These are phyloP conservation scores for Capsella rubella DNA, from an alignment of 441 rosid genomes.

Conservation along the genomic window DNA sequence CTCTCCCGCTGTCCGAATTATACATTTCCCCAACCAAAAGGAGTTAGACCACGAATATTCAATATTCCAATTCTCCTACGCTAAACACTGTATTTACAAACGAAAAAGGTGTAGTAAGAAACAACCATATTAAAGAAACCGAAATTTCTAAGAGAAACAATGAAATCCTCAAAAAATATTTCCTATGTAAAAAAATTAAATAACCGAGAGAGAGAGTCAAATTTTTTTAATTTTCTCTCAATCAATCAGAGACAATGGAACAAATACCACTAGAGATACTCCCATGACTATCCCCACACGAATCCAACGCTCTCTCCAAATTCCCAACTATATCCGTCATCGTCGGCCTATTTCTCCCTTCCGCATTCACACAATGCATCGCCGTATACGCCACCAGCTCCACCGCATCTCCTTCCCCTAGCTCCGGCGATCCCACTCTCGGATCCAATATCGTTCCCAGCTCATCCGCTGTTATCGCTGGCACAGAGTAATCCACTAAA, in stretches of 20 bases:
- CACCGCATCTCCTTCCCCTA: slow-evolving; percentile 72
- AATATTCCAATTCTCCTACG: slow-evolving; percentile 47
- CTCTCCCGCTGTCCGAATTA: slow-evolving; percentile 33
- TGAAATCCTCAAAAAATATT: not conserved
- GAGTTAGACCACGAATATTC: slow-evolving; percentile 46
- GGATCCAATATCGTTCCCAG: slow-evolving; percentile 59
- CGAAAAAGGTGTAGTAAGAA: not conserved
- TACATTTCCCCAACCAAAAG: slow-evolving; percentile 50
- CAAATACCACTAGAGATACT: slow-evolving; percentile 73
- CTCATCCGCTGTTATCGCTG: slow-evolving; percentile 54
- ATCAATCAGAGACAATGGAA: slow-evolving; percentile 69
- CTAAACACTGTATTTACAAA: slow-evolving; percentile 29
- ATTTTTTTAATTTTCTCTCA: not conserved
- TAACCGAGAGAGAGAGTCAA: slow-evolving; percentile 18
- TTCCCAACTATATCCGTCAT: slow-evolving; percentile 74
- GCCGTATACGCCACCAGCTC: slow-evolving; percentile 88
- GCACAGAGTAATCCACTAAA: slow-evolving; percentile 76
- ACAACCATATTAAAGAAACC: slow-evolving; percentile 8
- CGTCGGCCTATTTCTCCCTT: slow-evolving; percentile 83
- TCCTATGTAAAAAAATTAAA: not conserved
- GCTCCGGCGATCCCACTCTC: slow-evolving; percentile 62
- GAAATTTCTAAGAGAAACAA: slow-evolving; percentile 16
- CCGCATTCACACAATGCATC: slow-evolving; percentile 76
- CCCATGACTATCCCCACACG: slow-evolving; percentile 71
- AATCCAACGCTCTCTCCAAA: slow-evolving; percentile 76